Base-by-base conservation (phyloP, 2,329 filamentous ascomycete species). In the Aciculosporium take region DNA sequence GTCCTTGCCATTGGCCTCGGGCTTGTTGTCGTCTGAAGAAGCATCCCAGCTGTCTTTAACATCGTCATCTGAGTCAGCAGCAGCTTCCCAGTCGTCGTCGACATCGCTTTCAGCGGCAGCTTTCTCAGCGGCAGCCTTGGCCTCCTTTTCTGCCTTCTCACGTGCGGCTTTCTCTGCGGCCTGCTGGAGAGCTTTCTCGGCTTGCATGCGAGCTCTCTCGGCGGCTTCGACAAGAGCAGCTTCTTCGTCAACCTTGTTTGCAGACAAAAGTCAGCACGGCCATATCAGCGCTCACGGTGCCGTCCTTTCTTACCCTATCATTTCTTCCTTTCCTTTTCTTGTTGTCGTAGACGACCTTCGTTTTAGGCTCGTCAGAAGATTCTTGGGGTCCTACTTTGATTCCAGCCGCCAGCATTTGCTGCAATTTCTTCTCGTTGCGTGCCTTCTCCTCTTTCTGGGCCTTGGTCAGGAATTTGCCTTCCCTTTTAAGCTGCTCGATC, bases 1-100 rank as follows among this genome's bases (percentile, higher is more conserved):
- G n/a, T 35, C 43, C 23, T 43, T 45, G 32, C 52, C 49, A 42
- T 53, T 51, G 8, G 44, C 24, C 21, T 55, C 51, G 17, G 49
- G 53, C 7, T 50, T 62, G 53, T 87, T 83, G 6, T 84, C 81
- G 37, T 84, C 83, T 3, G 78, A 80, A 41, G 86, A 82, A 27
- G 84, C 87, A 58, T 96, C 89, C 89, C 89, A 96, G 67, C 81
- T 89, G 50, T 95, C 89, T 64, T 95, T 95, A 54, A 94, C 72
- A 45, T 82, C 80, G 13, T 84, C 76, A 37, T 48, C 51, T 4
- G 84, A 83, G 21, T 79, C 83, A 24, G 83, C 86, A 38, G 84
- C 80, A 24, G 79, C 77, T 61, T 95, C 86, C 88, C 88, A 94
- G 60, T 94, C 87, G 28, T 93, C 81, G 13, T 84, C 80, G 21